Evolutionary conservation across 306 rosid species (phyloP), one percentile per base, ranked within the genome.

Genomic region (Dryas drummondii): DNA sequence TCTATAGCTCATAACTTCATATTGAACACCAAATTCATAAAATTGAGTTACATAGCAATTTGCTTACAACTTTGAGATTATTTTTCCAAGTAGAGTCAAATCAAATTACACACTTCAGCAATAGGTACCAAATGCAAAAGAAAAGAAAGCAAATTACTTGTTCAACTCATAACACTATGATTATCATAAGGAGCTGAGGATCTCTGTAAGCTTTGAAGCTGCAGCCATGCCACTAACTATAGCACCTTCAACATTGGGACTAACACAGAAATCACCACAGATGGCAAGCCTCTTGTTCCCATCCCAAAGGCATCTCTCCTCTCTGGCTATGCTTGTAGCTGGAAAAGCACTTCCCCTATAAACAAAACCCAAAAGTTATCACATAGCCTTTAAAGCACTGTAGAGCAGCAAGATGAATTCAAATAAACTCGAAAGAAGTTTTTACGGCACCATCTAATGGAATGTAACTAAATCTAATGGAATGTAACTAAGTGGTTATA

Each of bases 321-420:
- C 93, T 74, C 62, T 73, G 27, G 94, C 94, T 76, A 94, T 70
- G 83, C 91, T 88, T 47, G 86, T 80, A 62, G 75, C 93, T 44
- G 98, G 98, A 86, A 94, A 91, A 51, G 96, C 94, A 77, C 97
- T 85, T 56, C 94, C 98, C 97, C 98, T 90, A n/a, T 45, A 78
- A 83, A 47, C 47, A 70, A 61, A 16, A 79, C 66, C 74, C 73
- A 66, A 66, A 16, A 37, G 50, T 6, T 32, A 32, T 46, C 37
- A 76, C 40, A 47, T 16, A 32, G 45, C 69, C 4, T 67, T 32
- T 17, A 15, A 15, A 15, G 12, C 27, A 63, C 42, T 16, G 26
- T 9, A 63, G 27, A 15, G 68, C 1, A 63, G 15, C 13, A 41
- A 15, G 49, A 62, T 62, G 46, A 32, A 32, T 41, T 60, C 45